Base-by-base conservation (phyloP, 129 eudicot species). In the Oenanthe sinensis region DNA sequence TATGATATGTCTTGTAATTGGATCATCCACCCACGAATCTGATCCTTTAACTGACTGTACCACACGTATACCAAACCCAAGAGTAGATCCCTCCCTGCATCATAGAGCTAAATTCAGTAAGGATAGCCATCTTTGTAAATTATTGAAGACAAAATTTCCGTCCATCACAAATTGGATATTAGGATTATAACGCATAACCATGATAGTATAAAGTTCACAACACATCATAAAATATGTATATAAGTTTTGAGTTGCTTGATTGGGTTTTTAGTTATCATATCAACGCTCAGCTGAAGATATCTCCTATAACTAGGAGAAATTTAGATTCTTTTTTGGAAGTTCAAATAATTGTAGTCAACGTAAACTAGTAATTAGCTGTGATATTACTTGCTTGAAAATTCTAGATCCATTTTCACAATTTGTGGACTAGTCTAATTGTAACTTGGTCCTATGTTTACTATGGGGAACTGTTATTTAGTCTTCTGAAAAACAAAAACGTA, bases 21-120 rank as follows among this genome's bases (percentile, higher is more conserved):
- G 97, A 84, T 92, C 99, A 90, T 92, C 99, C 73, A 90, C 91
- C 99, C 99, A 96, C 42, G 99, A 96, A 85, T 96, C 99, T 67
- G 99, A 96, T 79, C 97, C 99, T 87, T 92, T 83, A 67, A 87
- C 84, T 74, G 99, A 92, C 81, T 90, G 95, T 77, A 82, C 85
- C 65, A 82, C 84, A 78, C 97, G 95, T 81, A 96, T 82, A 69
- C 99, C 99, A 83, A 76, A 90, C 76, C 99, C 97, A 67, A 86
- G 97, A 76, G 83, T 87, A 87, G 99, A 92, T 69, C 99, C 99
- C 84, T 96, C 99, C 89, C 99, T 96, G 85, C 77, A 77, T 75
- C 37, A 72, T 74, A 39, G n/a, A 80, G 60, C 69, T n/a, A 75
- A 83, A 67, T 65, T 36, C 45, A 79, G 83, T 50, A 71, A 40